These are phyloP conservation scores for Paramyrothecium roridum DNA, from an alignment of 2,329 filamentous ascomycete species.

Conservation along the genomic window DNA sequence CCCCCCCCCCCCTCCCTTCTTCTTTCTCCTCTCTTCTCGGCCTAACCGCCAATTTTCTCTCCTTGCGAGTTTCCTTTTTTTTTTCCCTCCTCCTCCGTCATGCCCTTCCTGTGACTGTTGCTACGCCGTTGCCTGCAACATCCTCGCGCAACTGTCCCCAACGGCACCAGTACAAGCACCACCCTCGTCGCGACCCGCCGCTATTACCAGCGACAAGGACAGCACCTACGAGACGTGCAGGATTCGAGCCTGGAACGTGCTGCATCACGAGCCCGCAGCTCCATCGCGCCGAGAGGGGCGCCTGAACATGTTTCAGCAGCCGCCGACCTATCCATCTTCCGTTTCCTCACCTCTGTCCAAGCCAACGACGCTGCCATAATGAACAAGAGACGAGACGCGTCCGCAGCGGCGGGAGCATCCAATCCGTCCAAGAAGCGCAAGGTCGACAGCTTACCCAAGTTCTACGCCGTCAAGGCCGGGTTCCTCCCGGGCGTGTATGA, in stretches of 20 bases:
- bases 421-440: constrained; percentile 43
- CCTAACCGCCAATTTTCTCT: not conserved
- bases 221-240: too few relatives aligned
- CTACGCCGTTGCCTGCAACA: constrained; percentile 12
- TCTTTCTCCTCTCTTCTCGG: not conserved
- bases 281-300: constrained; percentile 13
- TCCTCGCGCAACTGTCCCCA: constrained; percentile 17
- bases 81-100: constrained; percentile 12
- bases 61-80: not conserved
- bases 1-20: not conserved
- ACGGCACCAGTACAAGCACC: constrained; percentile 2
- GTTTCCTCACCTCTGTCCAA: constrained; percentile 11
- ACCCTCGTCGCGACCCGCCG: too few relatives aligned
- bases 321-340: constrained; percentile 17
- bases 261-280: constrained; percentile 5
- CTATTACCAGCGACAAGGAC: not conserved
- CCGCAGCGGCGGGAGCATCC: constrained; percentile 5
- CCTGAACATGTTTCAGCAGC: constrained; percentile 12
- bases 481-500: constrained; percentile 58
- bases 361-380: constrained; percentile 12
- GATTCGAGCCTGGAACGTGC: not conserved
- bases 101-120: constrained; percentile 23
- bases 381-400: constrained; percentile 26
- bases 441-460: constrained; percentile 49
- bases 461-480: constrained; percentile 60